Evolutionary conservation across 805 yeast species (phyloP).

Genomic region (Candida ficus): DNA sequence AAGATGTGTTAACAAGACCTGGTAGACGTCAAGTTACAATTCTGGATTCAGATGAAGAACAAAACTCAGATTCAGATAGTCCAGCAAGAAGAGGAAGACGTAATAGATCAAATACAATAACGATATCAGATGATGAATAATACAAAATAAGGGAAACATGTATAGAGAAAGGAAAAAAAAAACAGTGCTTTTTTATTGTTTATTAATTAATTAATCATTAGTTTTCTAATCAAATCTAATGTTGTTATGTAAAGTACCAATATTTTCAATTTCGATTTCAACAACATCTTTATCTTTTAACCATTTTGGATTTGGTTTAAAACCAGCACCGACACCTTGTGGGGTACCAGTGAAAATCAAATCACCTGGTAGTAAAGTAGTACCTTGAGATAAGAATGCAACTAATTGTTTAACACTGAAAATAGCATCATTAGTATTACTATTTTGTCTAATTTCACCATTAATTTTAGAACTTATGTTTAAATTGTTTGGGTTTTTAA

Average conservation of each 20-base stretch:
- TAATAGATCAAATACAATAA: neutral
- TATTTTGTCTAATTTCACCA: constrained; percentile 41
- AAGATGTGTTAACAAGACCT: neutral
- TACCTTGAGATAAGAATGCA: constrained; percentile 44
- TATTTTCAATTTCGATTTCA: constrained; percentile 34
- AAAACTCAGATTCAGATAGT: neutral
- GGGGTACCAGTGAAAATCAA: constrained; percentile 54
- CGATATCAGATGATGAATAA: constrained; percentile 2
- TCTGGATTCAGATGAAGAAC: neutral
- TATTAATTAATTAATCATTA: too few relatives aligned
- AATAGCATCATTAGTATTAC: constrained; percentile 42
- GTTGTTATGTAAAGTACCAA: constrained; percentile 37
- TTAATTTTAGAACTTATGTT: constrained; percentile 37
- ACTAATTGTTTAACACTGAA: constrained; percentile 39
- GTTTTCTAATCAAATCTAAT: constrained; percentile 26
- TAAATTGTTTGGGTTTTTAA: constrained; percentile 26
- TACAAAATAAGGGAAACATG: too few relatives aligned
- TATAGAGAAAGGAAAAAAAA: neutral
- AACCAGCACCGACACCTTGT: constrained; percentile 46
- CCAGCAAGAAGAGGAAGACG: neutral
- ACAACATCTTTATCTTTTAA: constrained; percentile 40
- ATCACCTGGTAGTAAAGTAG: constrained; percentile 48
- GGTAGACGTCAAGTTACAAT: neutral
- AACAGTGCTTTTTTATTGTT: neutral
- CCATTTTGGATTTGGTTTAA: constrained; percentile 33